phyloP scores from a whole-genome alignment of 192 early-diverging fungal genomes.

The Geranomyces variabilis region DNA sequence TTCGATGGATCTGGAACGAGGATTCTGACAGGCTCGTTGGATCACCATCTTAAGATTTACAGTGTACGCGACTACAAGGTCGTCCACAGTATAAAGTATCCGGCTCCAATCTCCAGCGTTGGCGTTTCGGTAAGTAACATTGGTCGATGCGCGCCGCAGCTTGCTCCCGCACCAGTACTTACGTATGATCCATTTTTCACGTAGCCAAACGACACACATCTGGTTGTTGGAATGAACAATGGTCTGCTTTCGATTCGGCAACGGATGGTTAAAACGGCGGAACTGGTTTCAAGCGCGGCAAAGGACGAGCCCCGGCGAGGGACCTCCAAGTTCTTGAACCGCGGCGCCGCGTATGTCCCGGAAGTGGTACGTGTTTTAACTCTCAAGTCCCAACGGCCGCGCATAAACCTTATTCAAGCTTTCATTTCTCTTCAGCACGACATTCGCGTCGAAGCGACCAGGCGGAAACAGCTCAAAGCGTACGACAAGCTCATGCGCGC shows the following conservation, averaged over 20 bases:
- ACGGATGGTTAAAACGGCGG: slow-evolving; percentile 76
- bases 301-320: slow-evolving; percentile 60
- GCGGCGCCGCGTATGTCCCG: slow-evolving; percentile 60
- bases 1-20: slow-evolving; percentile 77
- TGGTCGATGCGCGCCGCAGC: slow-evolving; percentile 12
- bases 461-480: slow-evolving; percentile 63
- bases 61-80: slow-evolving; percentile 86
- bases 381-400: background rate
- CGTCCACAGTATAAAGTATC: slow-evolving; percentile 84
- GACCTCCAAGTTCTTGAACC: slow-evolving; percentile 72
- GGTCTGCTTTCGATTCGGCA: slow-evolving; percentile 87
- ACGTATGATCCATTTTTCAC: background rate
- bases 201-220: slow-evolving; percentile 80
- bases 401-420: background rate
- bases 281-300: slow-evolving; percentile 45
- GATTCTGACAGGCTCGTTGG: slow-evolving; percentile 87
- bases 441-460: slow-evolving; percentile 72
- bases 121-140: slow-evolving; percentile 74
- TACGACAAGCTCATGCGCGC: slow-evolving; percentile 84
- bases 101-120: slow-evolving; percentile 86
- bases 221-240: slow-evolving; percentile 91
- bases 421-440: slow-evolving; percentile 53
- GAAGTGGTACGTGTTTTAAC: slow-evolving; percentile 15
- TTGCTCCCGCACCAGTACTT: background rate
- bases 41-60: slow-evolving; percentile 96